Conservation (phyloP, 805 yeast species). For the Yarrowia sp. region DNA sequence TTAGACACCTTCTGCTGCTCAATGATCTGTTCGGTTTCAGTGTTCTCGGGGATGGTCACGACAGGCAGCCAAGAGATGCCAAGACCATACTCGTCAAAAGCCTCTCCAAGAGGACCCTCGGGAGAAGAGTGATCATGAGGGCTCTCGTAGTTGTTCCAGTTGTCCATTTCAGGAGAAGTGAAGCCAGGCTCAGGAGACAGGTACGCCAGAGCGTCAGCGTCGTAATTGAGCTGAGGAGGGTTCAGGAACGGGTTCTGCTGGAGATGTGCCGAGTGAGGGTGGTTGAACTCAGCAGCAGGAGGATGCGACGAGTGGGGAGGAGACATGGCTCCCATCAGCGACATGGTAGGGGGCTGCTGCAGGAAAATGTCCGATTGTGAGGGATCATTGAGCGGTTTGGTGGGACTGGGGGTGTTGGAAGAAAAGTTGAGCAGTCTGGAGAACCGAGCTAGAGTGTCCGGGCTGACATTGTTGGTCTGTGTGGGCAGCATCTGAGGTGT, state of each 20-base stretch:
- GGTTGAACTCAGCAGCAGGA: conserved; percentile 12
- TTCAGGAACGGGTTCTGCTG: conserved; percentile 20
- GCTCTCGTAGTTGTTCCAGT: conserved; percentile 16
- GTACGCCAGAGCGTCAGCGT: conserved; percentile 20
- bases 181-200: conserved; percentile 24
- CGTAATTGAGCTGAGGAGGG: conserved; percentile 20
- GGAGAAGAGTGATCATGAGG: conserved; percentile 12
- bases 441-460: conserved; percentile 17
- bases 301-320: conserved; percentile 25
- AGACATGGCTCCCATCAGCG: conserved; percentile 19
- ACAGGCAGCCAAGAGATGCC: conserved; percentile 41
- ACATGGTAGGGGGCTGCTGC: conserved; percentile 22
- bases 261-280: not conserved
- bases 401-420: conserved; percentile 18
- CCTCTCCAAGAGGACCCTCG: conserved; percentile 3
- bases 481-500: conserved; percentile 17
- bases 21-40: conserved; percentile 35
- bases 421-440: conserved; percentile 21
- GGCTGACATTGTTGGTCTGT: conserved; percentile 13
- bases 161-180: conserved; percentile 25
- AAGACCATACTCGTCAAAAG: conserved; percentile 22
- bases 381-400: conserved; percentile 20
- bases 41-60: conserved; percentile 39
- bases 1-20: conserved; percentile 36
- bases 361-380: conserved; percentile 7